Conservation (phyloP, 2,329 filamentous ascomycete species). For the Arachnomyces sp. region DNA sequence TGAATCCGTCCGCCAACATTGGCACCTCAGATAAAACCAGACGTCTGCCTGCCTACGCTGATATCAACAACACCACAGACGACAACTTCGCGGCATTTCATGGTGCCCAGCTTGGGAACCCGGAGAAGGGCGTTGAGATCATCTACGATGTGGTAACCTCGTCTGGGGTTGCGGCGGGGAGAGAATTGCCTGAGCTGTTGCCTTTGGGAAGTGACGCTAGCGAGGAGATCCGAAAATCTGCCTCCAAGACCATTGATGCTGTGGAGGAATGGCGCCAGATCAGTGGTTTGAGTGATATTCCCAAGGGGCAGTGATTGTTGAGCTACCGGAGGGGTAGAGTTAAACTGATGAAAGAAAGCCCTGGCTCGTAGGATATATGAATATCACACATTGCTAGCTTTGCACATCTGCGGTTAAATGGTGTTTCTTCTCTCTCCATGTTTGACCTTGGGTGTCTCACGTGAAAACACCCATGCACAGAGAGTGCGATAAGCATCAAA, state of each 20-base stretch:
- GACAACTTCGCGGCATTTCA: conserved; percentile 16
- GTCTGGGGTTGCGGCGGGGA: conserved; percentile 16
- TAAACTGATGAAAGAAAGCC: no score
- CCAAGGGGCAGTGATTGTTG: neutral
- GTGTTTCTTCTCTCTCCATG: no score
- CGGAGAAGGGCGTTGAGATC: conserved; percentile 22
- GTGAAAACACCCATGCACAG: no score
- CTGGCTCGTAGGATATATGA: no score
- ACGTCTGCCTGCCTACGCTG: no score
- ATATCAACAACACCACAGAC: conserved; percentile 15
- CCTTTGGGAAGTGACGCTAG: conserved; percentile 37
- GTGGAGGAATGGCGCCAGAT: conserved; percentile 42
- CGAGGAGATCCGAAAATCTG: conserved; percentile 37
- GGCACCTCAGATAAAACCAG: conserved; percentile 3
- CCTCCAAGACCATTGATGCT: conserved; percentile 34
- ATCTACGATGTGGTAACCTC: conserved; percentile 26
- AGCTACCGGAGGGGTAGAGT: no score
- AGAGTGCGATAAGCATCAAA: no score
- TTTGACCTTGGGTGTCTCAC: no score
- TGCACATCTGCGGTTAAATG: no score
- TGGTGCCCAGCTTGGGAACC: conserved; percentile 21
- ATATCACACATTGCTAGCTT: no score
- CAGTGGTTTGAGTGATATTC: conserved; percentile 2
- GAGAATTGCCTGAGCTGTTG: conserved; percentile 17
- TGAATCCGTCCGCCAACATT: conserved; percentile 14